A percentile compares a stretch with the other conserved stretches of the same genome.
phyloP scores from a whole-genome alignment of 108 stramenopile species.

The Aurantiochytrium sp. region DNA sequence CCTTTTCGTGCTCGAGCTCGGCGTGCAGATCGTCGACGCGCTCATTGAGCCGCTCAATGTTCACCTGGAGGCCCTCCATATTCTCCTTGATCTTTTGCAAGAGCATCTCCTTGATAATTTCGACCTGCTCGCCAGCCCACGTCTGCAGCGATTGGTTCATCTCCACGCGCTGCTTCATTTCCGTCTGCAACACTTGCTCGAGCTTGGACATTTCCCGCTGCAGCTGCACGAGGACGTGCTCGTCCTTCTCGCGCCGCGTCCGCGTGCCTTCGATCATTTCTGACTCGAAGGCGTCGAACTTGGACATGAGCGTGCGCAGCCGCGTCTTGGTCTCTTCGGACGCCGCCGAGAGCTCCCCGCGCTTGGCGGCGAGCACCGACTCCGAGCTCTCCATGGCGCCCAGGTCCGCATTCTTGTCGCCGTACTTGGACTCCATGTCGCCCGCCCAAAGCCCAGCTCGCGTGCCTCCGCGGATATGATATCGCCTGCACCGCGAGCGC shows the following conservation, averaged over 20 bases:
- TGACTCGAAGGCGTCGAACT: background rate
- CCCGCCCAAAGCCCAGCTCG: no score
- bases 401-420: background rate
- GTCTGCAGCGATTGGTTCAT: background rate
- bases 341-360: background rate
- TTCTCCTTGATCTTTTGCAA: background rate
- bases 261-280: conserved; percentile 19
- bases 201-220: background rate
- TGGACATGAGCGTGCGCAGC: background rate
- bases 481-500: no score
- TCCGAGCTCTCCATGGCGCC: background rate
- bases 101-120: background rate
- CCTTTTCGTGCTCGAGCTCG: background rate
- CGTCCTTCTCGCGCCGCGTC: background rate
- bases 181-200: background rate
- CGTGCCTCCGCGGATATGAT: no score
- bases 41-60: background rate
- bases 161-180: background rate
- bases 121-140: background rate
- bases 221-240: background rate
- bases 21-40: conserved; percentile 5
- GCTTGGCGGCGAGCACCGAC: background rate
- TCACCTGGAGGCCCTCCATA: background rate
- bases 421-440: background rate
- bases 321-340: background rate